These are phyloP conservation scores for Pythium vanterpoolii DNA, from an alignment of 352 stramenopile species.

Conservation along the genomic window DNA sequence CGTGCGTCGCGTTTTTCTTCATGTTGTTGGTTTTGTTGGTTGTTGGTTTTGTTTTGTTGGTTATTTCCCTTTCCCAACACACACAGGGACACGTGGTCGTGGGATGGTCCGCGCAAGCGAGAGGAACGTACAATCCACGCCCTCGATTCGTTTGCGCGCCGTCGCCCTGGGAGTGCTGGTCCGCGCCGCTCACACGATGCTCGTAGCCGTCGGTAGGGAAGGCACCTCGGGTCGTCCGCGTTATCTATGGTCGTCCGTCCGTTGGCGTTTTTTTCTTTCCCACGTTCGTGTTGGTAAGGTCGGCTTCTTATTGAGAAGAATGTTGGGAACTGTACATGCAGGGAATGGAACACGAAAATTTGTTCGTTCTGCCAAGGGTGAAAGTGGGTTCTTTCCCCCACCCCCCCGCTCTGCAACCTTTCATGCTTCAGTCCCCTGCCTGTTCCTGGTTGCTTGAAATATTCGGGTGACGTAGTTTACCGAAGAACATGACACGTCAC, in stretches of 20 bases:
- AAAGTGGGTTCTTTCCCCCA: slow-evolving; percentile 2
- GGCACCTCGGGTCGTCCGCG: not conserved
- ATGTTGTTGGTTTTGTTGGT: slow-evolving; percentile 6
- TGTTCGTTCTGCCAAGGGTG: not conserved
- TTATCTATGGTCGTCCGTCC: too few relatives aligned
- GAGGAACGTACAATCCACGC: slow-evolving; percentile 28
- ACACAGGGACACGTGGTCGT: not conserved
- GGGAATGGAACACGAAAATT: slow-evolving; percentile 3
- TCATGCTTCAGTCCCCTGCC: slow-evolving; percentile 14
- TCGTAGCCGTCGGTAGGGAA: not conserved
- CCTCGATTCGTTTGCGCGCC: slow-evolving; percentile 18
- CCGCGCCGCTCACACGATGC: not conserved
- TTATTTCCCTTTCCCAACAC: not conserved
- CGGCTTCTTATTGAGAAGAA: not conserved
- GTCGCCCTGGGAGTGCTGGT: not conserved
- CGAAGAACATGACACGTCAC: not conserved
- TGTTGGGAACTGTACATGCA: not conserved
- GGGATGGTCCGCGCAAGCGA: slow-evolving; percentile 14
- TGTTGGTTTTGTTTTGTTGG: slow-evolving; percentile 4
- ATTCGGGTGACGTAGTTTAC: slow-evolving; percentile 7
- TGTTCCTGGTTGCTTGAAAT: not conserved
- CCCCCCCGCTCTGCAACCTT: slow-evolving; percentile 25
- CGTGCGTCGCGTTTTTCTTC: slow-evolving; percentile 36
- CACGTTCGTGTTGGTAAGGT: not conserved
- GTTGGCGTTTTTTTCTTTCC: too few relatives aligned